Evolutionary conservation across 768 basidiomycete species (phyloP).

Genomic region (Agrocybe praecox): DNA sequence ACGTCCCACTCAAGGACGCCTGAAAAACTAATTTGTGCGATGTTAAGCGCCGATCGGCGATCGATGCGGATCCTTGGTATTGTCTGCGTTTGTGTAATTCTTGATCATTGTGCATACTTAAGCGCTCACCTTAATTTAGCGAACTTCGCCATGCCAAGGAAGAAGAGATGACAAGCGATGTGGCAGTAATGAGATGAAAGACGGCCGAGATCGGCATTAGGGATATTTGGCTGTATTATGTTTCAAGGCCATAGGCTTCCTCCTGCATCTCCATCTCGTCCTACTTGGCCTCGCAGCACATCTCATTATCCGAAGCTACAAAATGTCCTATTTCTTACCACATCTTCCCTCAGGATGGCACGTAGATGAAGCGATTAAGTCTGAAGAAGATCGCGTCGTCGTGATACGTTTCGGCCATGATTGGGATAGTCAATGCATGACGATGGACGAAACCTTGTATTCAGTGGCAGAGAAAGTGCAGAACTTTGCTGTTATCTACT

Average conservation of each 20-base stretch:
- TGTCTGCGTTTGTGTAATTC: too few relatives aligned
- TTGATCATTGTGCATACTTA: background rate
- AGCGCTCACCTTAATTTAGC: background rate
- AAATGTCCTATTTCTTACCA: slow-evolving; percentile 89
- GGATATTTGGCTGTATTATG: too few relatives aligned
- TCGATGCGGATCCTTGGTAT: too few relatives aligned
- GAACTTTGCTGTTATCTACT: slow-evolving; percentile 97
- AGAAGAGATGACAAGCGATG: too few relatives aligned
- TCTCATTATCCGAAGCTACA: slow-evolving; percentile 3
- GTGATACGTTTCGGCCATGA: slow-evolving; percentile 95
- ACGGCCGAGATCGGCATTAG: too few relatives aligned
- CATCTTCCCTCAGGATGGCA: slow-evolving; percentile 96
- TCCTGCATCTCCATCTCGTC: too few relatives aligned
- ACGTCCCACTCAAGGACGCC: too few relatives aligned
- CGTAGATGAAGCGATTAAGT: slow-evolving; percentile 98
- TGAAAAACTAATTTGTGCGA: too few relatives aligned
- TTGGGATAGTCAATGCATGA: slow-evolving; percentile 95
- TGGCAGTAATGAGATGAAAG: too few relatives aligned
- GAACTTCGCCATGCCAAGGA: background rate
- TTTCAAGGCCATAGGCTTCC: too few relatives aligned
- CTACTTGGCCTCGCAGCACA: background rate
- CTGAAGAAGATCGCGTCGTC: slow-evolving; percentile 95
- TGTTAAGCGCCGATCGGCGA: too few relatives aligned
- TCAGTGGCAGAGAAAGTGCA: slow-evolving; percentile 94
- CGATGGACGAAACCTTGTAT: slow-evolving; percentile 97